phyloP scores from a whole-genome alignment of 495 filamentous ascomycete species.

The Hypomontagnella submonticulosa region DNA sequence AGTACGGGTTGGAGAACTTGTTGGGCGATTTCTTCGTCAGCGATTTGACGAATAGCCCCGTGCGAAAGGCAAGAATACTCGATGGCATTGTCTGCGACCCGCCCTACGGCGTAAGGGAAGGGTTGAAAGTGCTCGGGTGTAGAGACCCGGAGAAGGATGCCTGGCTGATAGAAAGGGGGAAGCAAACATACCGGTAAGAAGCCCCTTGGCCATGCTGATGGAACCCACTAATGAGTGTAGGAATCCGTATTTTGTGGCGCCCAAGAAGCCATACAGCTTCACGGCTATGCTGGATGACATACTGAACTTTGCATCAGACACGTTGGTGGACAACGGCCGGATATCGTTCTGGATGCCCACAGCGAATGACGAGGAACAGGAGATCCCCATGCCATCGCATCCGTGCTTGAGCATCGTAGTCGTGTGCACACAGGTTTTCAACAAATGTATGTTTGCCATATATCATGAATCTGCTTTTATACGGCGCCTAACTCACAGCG shows the following conservation, averaged over 20 bases:
- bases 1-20: conserved; percentile 74
- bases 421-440: conserved; percentile 86
- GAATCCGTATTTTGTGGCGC: conserved; percentile 81
- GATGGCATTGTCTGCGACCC: conserved; percentile 98
- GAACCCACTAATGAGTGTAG: conserved; percentile 52
- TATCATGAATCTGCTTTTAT: conserved; percentile 5
- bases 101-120: conserved; percentile 96
- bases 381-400: conserved; percentile 81
- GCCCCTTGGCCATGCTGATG: not conserved
- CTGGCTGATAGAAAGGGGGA: conserved; percentile 75
- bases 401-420: conserved; percentile 78
- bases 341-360: conserved; percentile 98
- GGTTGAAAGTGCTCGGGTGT: conserved; percentile 84
- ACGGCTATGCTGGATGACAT: conserved; percentile 89
- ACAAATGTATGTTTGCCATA: conserved; percentile 70
- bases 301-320: conserved; percentile 78
- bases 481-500: conserved; percentile 24
- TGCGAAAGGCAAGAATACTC: conserved; percentile 71
- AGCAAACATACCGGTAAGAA: conserved; percentile 73
- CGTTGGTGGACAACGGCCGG: conserved; percentile 84
- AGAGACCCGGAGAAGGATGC: conserved; percentile 70
- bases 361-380: conserved; percentile 76
- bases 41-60: conserved; percentile 89
- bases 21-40: conserved; percentile 83
- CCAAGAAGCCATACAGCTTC: conserved; percentile 92